Evolutionary conservation across 2,329 filamentous ascomycete species (phyloP), one percentile per base, ranked within the genome.

Genomic region (Chaetomium sp.): DNA sequence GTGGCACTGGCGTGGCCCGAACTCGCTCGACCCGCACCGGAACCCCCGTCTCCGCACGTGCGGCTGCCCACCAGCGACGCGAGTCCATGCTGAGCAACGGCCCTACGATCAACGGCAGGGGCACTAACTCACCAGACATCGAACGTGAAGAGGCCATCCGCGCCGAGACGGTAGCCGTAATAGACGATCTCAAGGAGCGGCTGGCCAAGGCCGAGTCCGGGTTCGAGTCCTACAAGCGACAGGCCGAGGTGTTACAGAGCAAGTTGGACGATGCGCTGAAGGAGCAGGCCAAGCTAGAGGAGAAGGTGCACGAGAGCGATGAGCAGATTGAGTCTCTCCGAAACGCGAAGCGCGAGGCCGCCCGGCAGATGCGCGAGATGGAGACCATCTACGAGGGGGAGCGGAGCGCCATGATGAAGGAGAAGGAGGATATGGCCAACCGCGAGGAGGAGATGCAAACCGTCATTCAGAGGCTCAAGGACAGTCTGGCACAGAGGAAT

Each of bases 361-460:
- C 89, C 33, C 87, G 93, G 68, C 90, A 96, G 77, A 91, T 92
- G 74, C 87, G 94, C 69, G 95, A 99, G 76, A 88, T 97, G 80
- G 93, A 97, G 77, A 88, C 89, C 69, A 93, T 96, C 69, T 96
- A 97, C 76, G 94, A 98, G 77, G 88, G 90, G 53, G 95, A 99
- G 78, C 87, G 92, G 68, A 91, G 89, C 73, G 87, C 91, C 62
- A 90, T 94, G 79, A 87, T 92, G 74, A 92, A 93, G 78, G 94
- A 98, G 77, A 95, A 96, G 80, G 93, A 97, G 70, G 92, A 96
- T 71, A 90, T 93, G 78, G 83, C 85, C 62, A 90, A 89, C 71
- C 85, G 89, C 64, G 93, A 97, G 75, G 93, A 97, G 74, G 93
- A 97, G 76, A 88, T 98, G 85, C 92, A 96, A 77, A 83, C 86